phyloP scores from a whole-genome alignment of 768 basidiomycete species.

The Lentinula aciculospora region DNA sequence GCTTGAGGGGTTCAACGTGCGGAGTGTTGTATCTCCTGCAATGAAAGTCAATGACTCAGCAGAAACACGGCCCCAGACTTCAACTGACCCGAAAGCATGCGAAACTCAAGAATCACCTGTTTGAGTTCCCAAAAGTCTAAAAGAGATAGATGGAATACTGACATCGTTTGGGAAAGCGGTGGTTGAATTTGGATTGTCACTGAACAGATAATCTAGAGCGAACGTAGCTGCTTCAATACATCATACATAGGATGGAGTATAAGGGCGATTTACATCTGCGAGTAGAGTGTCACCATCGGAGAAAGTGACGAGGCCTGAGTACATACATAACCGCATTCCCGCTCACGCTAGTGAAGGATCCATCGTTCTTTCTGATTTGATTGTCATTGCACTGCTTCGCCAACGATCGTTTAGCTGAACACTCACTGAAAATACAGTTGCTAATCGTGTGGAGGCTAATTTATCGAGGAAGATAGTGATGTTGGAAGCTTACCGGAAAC shows the following conservation, averaged over 20 bases:
- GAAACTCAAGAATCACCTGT: not conserved
- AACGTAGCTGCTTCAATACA: not conserved
- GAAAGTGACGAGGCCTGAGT: not conserved
- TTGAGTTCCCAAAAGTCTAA: not conserved
- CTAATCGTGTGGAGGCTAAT: not conserved
- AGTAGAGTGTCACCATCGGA: not conserved
- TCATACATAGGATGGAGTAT: not conserved
- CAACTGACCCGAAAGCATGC: not conserved
- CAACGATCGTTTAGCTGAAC: not conserved
- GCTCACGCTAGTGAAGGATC: slow-evolving; percentile 9
- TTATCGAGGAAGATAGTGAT: not conserved
- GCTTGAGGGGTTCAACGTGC: slow-evolving; percentile 24
- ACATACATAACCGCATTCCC: slow-evolving; percentile 12
- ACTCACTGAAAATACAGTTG: slow-evolving; percentile 12
- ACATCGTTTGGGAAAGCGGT: slow-evolving; percentile 12
- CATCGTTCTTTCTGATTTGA: slow-evolving; percentile 9
- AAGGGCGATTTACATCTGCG: slow-evolving; percentile 5
- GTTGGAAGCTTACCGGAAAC: slow-evolving; percentile 11
- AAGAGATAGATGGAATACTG: not conserved
- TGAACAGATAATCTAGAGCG: slow-evolving; percentile 11
- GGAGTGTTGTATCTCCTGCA: slow-evolving; percentile 25
- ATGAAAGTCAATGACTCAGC: not conserved
- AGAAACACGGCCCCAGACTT: not conserved
- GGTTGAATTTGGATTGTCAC: slow-evolving; percentile 1
- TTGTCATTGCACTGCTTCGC: not conserved